Evolutionary conservation across 202 grass and related monocot genomes (phyloP).

Genomic region (Digitaria exilis): DNA sequence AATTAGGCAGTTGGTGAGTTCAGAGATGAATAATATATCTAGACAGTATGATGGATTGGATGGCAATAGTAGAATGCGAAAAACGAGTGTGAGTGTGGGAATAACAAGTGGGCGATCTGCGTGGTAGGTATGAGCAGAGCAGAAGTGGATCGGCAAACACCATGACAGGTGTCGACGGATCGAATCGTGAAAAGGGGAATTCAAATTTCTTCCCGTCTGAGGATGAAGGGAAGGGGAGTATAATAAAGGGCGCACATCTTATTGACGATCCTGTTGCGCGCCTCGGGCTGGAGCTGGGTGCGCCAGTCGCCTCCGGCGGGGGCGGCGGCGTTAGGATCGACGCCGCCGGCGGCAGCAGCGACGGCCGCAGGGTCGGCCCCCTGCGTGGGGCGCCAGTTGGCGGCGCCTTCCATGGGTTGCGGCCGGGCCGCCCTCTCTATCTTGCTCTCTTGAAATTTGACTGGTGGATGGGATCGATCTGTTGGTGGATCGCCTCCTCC

Average conservation of each 20-base stretch:
- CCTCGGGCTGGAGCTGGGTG: constrained; percentile 57
- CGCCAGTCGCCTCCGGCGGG: constrained; percentile 63
- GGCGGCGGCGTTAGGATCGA: constrained; percentile 29
- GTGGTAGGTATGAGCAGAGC: background rate
- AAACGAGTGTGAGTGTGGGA: too few relatives aligned
- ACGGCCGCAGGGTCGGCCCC: constrained; percentile 40
- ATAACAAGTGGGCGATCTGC: background rate
- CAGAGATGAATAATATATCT: too few relatives aligned
- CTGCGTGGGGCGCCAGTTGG: constrained; percentile 64
- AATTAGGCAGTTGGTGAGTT: too few relatives aligned
- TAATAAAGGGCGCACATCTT: constrained; percentile 90
- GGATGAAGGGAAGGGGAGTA: background rate
- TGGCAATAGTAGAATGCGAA: too few relatives aligned
- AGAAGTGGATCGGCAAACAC: background rate
- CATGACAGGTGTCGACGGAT: background rate
- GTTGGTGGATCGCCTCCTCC: too few relatives aligned
- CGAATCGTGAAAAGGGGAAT: background rate
- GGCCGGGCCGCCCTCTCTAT: background rate
- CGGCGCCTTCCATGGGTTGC: constrained; percentile 29
- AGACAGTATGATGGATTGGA: background rate
- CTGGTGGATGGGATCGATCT: background rate
- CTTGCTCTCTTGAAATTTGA: background rate
- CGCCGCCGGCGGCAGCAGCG: constrained; percentile 31
- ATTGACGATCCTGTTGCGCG: constrained; percentile 68
- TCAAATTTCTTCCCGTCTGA: background rate